A percentile compares a stretch with the other conserved stretches of the same genome.
Evolutionary conservation across 176 grass and related monocot genomes (phyloP).

Genomic region (Aegilops longissima): DNA sequence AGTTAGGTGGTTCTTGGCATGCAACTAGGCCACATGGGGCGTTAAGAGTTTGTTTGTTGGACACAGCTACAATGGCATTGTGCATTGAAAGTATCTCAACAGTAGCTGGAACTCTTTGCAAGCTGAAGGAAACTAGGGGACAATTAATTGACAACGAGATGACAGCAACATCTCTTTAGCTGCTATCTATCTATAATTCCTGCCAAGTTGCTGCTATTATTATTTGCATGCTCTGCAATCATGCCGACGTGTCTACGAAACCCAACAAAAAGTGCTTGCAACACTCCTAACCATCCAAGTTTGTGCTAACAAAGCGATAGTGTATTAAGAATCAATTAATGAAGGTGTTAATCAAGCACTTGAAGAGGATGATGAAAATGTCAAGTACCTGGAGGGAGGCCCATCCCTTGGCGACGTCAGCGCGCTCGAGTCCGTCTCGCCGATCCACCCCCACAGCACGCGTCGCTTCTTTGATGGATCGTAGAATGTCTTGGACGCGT

Average conservation of each 20-base stretch:
- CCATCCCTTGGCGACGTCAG: conserved; percentile 88
- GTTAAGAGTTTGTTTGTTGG: not conserved
- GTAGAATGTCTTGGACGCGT: conserved; percentile 93
- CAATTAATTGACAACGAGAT: not conserved
- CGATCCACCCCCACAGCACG: conserved; percentile 83
- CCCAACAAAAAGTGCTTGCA: not conserved
- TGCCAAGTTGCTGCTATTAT: not conserved
- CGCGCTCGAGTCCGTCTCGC: conserved; percentile 73
- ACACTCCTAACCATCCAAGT: not conserved
- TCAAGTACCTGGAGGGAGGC: conserved; percentile 73
- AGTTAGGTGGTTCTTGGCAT: not conserved
- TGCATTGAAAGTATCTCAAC: not conserved
- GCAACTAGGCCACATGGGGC: not conserved
- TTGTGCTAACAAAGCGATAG: not conserved
- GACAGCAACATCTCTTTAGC: not conserved
- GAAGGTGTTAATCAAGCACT: not conserved
- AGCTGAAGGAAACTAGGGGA: not conserved
- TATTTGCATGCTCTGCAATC: not conserved
- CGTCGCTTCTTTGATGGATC: conserved; percentile 64
- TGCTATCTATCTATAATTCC: not conserved
- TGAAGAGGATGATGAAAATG: not conserved
- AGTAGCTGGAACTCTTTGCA: not conserved
- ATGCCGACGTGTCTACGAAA: not conserved
- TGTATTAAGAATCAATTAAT: not conserved
- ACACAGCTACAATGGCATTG: not conserved